A percentile compares a stretch with the other conserved stretches of the same genome.
Conservation (phyloP, 495 filamentous ascomycete species). For the Daldinia concentrica region DNA sequence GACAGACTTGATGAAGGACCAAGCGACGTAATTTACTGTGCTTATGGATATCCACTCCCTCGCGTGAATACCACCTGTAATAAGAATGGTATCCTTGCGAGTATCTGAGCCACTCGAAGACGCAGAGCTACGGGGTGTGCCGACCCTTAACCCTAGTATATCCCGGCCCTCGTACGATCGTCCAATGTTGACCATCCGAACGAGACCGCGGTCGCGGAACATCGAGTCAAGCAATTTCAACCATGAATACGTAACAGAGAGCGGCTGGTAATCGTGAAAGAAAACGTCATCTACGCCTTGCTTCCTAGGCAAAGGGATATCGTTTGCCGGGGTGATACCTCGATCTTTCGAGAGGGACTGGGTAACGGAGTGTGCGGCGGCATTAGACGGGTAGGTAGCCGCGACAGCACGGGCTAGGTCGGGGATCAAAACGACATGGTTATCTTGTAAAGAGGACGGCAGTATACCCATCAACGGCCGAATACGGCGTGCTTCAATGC, state of each 20-base stretch:
- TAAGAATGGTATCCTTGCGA: conserved; percentile 76
- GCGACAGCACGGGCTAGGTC: conserved; percentile 81
- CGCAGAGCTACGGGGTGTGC: conserved; percentile 62
- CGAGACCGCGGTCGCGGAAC: conserved; percentile 75
- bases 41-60: conserved; percentile 96
- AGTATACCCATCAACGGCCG: conserved; percentile 84
- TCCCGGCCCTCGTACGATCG: conserved; percentile 85
- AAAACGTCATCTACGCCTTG: conserved; percentile 71
- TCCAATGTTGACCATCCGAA: conserved; percentile 77
- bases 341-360: conserved; percentile 39
- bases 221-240: conserved; percentile 88
- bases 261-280: conserved; percentile 87
- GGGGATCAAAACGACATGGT: conserved; percentile 79
- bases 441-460: conserved; percentile 75
- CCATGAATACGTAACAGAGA: conserved; percentile 79
- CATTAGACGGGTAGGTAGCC: conserved; percentile 73
- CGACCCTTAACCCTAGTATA: conserved; percentile 84
- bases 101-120: conserved; percentile 46
- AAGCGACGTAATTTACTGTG: conserved; percentile 90
- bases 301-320: conserved; percentile 32
- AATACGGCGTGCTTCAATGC: conserved; percentile 79
- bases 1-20: conserved; percentile 85
- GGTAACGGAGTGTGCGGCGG: conserved; percentile 32
- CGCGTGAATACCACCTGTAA: conserved; percentile 87
- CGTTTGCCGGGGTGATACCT: conserved; percentile 31